Base-by-base conservation (phyloP, 2,329 filamentous ascomycete genomes). In the Helminthosporium solani region DNA sequence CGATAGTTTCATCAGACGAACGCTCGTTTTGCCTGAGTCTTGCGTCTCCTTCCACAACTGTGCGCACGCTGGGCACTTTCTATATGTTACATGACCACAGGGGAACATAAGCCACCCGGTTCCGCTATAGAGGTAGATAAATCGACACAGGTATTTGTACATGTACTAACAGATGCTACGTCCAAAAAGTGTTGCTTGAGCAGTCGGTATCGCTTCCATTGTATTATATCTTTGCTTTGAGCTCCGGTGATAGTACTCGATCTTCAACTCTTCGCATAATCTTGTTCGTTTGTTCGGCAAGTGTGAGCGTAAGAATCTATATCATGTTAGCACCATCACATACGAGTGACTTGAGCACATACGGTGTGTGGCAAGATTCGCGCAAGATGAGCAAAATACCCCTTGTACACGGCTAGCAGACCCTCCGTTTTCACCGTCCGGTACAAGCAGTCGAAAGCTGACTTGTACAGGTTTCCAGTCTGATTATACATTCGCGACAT, bases 401-500 rank as follows among this genome's bases (percentile, higher is more conserved):
- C 94, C 78, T 99, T 99, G 78, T 99, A 99, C 47, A 99, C 88
- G 50, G 94, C 94, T 37, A 97, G 74, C 42, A 96, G 62, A 18
- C 94, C 94, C 70, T 99, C 94, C 0, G 90, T 96, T 67, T 85
- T 86, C 50, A 99, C 79, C 0, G 94, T 99, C 75, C 96, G 91
- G 68, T 81, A 83, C 49, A 97, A 73, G 69, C 94, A 99, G 73
- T 99, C 94, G 53, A 95, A 88, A 3, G 95, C 89, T 47, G 91
- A 88, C 58, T 81, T 85, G 78, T 99, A 99, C n/a, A 99, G 80
- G 68, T 96, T 95, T 42, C 94, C 94, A 52, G 91, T 95, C 71
- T 99, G 94, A 76, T 99, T 99, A 78, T 99, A 99, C 78, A 99
- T 86, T 53, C 94, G 87, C 52, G 90, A 94, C 94, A 99, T 99